phyloP scores from a whole-genome alignment of 331 rosid genomes.

The Erythrophleum ivorense region DNA sequence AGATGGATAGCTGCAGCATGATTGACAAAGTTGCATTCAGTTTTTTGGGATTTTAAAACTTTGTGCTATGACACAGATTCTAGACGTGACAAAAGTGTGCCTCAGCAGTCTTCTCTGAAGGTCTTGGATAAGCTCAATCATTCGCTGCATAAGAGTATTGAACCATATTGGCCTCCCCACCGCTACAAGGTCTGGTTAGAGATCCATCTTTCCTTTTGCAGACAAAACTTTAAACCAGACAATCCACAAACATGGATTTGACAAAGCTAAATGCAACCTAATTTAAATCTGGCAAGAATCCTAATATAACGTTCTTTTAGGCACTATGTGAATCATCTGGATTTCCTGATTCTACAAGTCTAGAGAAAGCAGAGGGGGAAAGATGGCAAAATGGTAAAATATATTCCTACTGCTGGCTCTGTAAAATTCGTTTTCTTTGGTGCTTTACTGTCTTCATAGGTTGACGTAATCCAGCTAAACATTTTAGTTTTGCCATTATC shows the following conservation, averaged over 20 bases:
- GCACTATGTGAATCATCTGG: conserved; percentile 32
- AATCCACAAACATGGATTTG: conserved; percentile 25
- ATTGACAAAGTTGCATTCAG: neutral
- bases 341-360: conserved; percentile 37
- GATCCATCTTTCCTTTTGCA: conserved; percentile 11
- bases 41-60: neutral
- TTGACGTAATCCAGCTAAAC: neutral
- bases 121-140: conserved; percentile 21
- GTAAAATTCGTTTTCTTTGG: neutral
- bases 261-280: conserved; percentile 23
- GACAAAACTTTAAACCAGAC: neutral
- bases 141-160: conserved; percentile 45
- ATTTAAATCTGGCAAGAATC: neutral
- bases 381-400: conserved; percentile 37
- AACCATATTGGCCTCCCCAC: conserved; percentile 56
- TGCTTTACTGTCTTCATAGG: conserved; percentile 22
- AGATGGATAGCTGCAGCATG: neutral
- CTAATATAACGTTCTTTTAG: conserved; percentile 45
- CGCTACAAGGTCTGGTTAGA: conserved; percentile 47
- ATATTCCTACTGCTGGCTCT: neutral
- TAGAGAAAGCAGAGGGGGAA: conserved; percentile 25
- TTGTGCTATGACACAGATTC: conserved; percentile 42
- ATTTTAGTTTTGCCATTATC: neutral
- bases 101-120: conserved; percentile 2
- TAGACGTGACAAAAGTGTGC: conserved; percentile 13